Percentiles rank a stretch among this genome's conserved stretches.
Conservation (phyloP, 1,284 basidiomycete genomes). For the Tilletia indica region DNA sequence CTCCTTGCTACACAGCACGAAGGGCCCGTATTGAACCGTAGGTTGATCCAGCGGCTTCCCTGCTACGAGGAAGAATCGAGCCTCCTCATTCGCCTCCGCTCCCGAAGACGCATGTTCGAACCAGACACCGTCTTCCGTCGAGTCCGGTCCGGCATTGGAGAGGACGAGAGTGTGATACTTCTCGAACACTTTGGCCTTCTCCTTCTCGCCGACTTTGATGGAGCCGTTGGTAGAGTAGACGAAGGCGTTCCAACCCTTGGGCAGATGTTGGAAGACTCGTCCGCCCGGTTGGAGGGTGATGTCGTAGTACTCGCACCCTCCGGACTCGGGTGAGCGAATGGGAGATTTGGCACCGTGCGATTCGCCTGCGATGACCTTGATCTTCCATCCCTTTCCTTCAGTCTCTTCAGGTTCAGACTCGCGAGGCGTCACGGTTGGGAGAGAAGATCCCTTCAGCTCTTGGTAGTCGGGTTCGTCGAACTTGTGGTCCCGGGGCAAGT, state of each 20-base stretch:
- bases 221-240: conserved; percentile 61
- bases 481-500: conserved; percentile 82
- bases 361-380: conserved; percentile 85
- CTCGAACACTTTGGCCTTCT: conserved; percentile 58
- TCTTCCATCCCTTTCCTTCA: conserved; percentile 66
- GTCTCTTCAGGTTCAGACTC: conserved; percentile 70
- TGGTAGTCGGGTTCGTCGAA: conserved; percentile 67
- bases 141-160: conserved; percentile 61
- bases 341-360: conserved; percentile 82
- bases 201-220: conserved; percentile 63
- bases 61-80: conserved; percentile 62
- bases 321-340: conserved; percentile 71
- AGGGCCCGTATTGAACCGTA: conserved; percentile 80
- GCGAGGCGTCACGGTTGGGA: conserved; percentile 62
- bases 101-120: conserved; percentile 58
- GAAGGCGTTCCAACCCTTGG: conserved; percentile 60
- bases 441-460: conserved; percentile 58
- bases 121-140: conserved; percentile 65
- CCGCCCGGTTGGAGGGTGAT: conserved; percentile 68
- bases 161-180: conserved; percentile 72
- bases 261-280: conserved; percentile 79
- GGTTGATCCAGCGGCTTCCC: conserved; percentile 86
- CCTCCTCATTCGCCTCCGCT: conserved; percentile 23
- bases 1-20: conserved; percentile 74
- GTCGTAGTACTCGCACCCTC: conserved; percentile 92